Base-by-base conservation (phyloP, 768 basidiomycete species). In the Cyclocybe aegerita region DNA sequence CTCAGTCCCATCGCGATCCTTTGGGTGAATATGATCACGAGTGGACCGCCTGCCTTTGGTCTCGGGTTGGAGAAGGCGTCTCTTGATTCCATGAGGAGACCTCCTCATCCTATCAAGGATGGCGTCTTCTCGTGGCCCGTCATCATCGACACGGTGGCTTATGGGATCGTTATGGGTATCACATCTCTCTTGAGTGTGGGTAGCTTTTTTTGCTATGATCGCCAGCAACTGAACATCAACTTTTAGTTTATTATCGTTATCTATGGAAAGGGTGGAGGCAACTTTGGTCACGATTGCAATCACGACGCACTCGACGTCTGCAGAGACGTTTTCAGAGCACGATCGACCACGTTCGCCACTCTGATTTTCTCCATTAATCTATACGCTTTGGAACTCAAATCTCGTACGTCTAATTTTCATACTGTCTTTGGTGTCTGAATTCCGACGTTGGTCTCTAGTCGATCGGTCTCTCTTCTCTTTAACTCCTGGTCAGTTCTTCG, bases 41-140 rank as follows among this genome's bases (percentile, higher is more conserved):
- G 79, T 37, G 75, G 77, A 2, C 76, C 78, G 12, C 81, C 81
- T 9, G 80, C 80, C 1, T 74, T 83, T 50, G 81, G 80, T 11
- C 70, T 83, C 16, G 81, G 81, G 8, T 55, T 79, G 11, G 75
- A 81, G 57, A 66, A 68, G n/a, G 75, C 81, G 1, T 72, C 77
- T 1, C 39, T 59, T 4, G 77, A 83, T 55, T 65, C 81, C 14
- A 81, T 83, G 79, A 68, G 65, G 39, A 65, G 65, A 46, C 73
- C 72, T 0, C 79, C 80, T 0, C 72, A 73, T 52, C 62, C 64
- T 2, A 52, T 65, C 17, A 70, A 68, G 44, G 63, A 63, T 11
- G 71, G 73, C 51, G 61, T 73, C 23, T 73, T 74, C 48, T 64
- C 70, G 5, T 71, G 68, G 69, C 64, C 68, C 9, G 56, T 73